These are phyloP conservation scores for Rhodofomes roseus DNA, from an alignment of 1,284 basidiomycete genomes.

Conservation along the genomic window DNA sequence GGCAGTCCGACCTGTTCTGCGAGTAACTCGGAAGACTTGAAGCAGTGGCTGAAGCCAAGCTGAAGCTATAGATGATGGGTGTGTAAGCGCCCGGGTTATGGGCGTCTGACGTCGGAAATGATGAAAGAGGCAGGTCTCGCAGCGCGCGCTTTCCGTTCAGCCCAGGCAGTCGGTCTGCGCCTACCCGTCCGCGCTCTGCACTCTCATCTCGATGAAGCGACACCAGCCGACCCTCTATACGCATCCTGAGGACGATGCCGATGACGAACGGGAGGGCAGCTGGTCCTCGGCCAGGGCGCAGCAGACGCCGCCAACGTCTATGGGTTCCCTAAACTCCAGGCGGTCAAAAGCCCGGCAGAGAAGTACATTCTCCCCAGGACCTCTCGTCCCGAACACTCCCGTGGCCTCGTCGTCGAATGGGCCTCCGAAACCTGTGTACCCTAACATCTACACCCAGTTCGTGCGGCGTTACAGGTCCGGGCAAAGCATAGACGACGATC, in stretches of 20 bases:
- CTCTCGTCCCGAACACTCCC: slow-evolving; percentile 23
- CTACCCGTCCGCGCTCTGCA: slow-evolving; percentile 6
- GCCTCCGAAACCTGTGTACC: slow-evolving; percentile 41
- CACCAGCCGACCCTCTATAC: slow-evolving; percentile 67
- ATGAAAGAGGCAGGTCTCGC: neutral
- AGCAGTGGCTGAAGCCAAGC: neutral
- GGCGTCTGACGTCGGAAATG: neutral
- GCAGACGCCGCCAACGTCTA: slow-evolving; percentile 18
- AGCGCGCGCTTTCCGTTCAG: neutral
- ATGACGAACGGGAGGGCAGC: slow-evolving; percentile 41
- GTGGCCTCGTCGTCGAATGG: slow-evolving; percentile 24
- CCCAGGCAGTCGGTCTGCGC: slow-evolving; percentile 1
- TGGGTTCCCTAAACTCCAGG: slow-evolving; percentile 20
- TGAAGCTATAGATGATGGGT: neutral
- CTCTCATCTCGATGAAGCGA: slow-evolving; percentile 29
- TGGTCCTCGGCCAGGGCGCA: slow-evolving; percentile 32
- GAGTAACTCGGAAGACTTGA: no score
- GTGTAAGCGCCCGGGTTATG: neutral
- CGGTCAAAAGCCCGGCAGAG: slow-evolving; percentile 35
- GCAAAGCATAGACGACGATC: slow-evolving; percentile 55
- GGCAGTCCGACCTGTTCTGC: no score
- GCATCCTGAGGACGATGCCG: slow-evolving; percentile 50
- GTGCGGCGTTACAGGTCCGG: slow-evolving; percentile 67
- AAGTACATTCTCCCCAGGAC: slow-evolving; percentile 30
- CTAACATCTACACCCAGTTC: slow-evolving; percentile 75